Base-by-base conservation (phyloP, 2,329 filamentous ascomycete genomes). In the Thielaviopsis ethacetica region DNA sequence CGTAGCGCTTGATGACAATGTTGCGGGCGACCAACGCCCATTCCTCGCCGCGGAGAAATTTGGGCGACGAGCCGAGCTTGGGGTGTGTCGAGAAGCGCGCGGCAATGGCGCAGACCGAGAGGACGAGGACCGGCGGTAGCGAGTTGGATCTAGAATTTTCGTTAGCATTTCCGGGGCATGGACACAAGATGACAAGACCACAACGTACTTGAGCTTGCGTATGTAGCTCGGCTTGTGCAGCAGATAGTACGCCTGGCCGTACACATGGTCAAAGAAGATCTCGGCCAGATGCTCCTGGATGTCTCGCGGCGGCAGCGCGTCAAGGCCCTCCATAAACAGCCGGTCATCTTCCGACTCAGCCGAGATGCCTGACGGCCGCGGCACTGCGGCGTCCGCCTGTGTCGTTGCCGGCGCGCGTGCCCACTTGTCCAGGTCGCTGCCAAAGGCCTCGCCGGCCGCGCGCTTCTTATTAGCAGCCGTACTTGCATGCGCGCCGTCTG, bases 201-300 rank as follows among this genome's bases (percentile, higher is more conserved):
- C 10, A 38, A 74, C 80, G 63, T 71, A 85, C 83, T 77, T 82
- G 58, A 93, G 70, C 66, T 89, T 89, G 61, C 91, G 81, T 86
- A 97, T 95, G 69, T 94, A 97, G 68, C 91, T 97, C 44, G 93
- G 91, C 68, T 96, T 97, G 71, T 98, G 93, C 10, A 98, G 80
- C 21, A 98, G 75, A 63, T 94, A 87, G 69, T 97, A 98, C 38
- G 89, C 88, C 68, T 97, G 93, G 9, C 93, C 93, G 67, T 98
- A 97, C 0, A 97, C 81, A 66, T 86, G 91, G 67, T 97, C 91
- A 67, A 97, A 98, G 68, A 94, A 98, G 0, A 96, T 83, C 66
- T 97, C 91, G 19, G 91, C 85, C 5, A 98, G 77, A 70, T 97
- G 91, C 67, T 95, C 87, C 68, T 97, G 93, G 13, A 96, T 81